Base-by-base conservation (phyloP, 306 rosid genomes). In the Hippophae rhamnoides region DNA sequence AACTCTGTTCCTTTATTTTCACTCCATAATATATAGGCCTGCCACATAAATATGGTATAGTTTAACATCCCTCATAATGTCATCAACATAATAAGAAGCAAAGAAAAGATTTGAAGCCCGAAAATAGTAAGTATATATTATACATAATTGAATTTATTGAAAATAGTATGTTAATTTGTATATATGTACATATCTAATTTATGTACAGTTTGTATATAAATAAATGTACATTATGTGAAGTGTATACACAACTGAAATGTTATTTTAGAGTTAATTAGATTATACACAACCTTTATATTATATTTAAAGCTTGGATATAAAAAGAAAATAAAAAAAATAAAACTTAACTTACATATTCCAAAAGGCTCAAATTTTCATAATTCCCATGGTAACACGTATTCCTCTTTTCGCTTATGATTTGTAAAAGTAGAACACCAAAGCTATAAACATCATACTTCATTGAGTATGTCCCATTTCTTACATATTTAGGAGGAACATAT, bases 401-500 rank as follows among this genome's bases (percentile, higher is more conserved):
- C 56, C 67, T 79, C 60, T 71, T 82, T 57, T 87, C 82, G 2
- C 89, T 82, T 45, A 82, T 82, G 69, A 87, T 87, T 80, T 87
- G 90, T 64, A 84, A 59, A 51, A 80, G 77, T 13, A 76, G 61
- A 14, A 80, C 74, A 18, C 85, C 74, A 18, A 72, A 79, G 57
- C 76, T 79, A 56, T 54, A 79, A 2, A 79, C 69, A 1, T 79
- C 78, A 0, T 63, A 81, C 73, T 82, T 87, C 0, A 56, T 80
- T 5, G 95, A 76, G 71, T 83, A 87, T 69, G 68, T 65, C 41
- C 92, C 86, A 60, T 70, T 74, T 56, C 23, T 78, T 13, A 77
- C 78, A 61, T 81, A 84, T 71, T 84, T 85, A 7, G 85, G 87
- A 48, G 85, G 85, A 45, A 79, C 79, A 11, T 69, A 84, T n/a